Evolutionary conservation across 2,329 filamentous ascomycete genomes (phyloP), one percentile per base, ranked within the genome.

Genomic region (Phoma sp.): DNA sequence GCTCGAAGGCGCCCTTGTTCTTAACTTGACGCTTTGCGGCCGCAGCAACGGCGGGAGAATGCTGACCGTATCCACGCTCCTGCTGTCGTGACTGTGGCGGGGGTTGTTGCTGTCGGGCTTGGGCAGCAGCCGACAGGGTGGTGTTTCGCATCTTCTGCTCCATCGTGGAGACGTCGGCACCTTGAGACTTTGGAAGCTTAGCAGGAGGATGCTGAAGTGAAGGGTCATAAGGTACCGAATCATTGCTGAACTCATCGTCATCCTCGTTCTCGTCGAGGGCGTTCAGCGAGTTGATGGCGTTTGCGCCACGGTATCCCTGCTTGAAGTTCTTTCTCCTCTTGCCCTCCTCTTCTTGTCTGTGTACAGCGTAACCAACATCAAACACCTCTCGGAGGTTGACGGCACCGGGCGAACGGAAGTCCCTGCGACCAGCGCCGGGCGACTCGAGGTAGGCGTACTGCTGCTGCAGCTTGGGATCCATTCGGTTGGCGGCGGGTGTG

Each of bases 321-420:
- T 85, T 81, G 65, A 93, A 84, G 70, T 96, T 91, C 76, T 96
- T 96, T 61, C 92, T 86, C 49, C 92, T 88, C 79, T 97, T 98
- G 68, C 87, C 88, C 76, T 98, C 95, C 74, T 99, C 95, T 76
- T 98, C 95, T 76, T 98, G 92, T 41, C 95, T 84, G 74, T 98
- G 95, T 8, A 99, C 95, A 8, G 95, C 94, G 70, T 99, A 99
- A n/a, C 92, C 89, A 43, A 99, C 94, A 70, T 99, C 95, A 64
- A 99, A 99, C 2, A 98, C 93, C 76, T 99, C 95, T 56, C 95
- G 91, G 12, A 99, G 81, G 73, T 98, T 98, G 76, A 99, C 89
- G 2, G 92, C 93, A 45, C 93, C 95, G 0, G 95, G 95, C 0
- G 93, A 98, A 54, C 95, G 87, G 87, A 98, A 99, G 75, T 99